phyloP scores from a whole-genome alignment of 345 rosid species.

The Brassica cretica region DNA sequence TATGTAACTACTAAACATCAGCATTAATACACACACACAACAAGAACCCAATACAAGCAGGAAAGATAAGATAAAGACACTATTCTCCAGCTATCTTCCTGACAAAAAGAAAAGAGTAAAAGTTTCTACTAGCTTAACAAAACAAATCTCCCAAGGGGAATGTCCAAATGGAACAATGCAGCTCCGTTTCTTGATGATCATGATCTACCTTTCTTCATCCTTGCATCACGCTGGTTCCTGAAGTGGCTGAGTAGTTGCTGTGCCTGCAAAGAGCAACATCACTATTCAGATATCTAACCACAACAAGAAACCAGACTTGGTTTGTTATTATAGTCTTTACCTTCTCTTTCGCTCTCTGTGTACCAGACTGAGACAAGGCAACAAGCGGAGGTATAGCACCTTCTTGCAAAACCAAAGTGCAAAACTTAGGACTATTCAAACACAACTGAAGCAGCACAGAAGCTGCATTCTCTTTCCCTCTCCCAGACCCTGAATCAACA shows the following conservation, averaged over 20 bases:
- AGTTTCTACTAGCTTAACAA: slow-evolving; percentile 12
- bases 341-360: slow-evolving; percentile 96
- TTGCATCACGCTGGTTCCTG: slow-evolving; percentile 76
- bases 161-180: neutral
- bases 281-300: slow-evolving; percentile 26
- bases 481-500: slow-evolving; percentile 75
- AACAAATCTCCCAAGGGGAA: slow-evolving; percentile 12
- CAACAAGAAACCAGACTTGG: neutral
- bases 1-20: neutral
- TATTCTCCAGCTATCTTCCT: slow-evolving; percentile 21
- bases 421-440: slow-evolving; percentile 72
- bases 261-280: slow-evolving; percentile 55
- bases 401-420: slow-evolving; percentile 88
- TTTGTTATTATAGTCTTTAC: slow-evolving; percentile 45
- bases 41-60: neutral
- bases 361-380: slow-evolving; percentile 87
- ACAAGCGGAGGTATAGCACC: slow-evolving; percentile 97
- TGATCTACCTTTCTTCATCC: slow-evolving; percentile 57
- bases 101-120: neutral
- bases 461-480: slow-evolving; percentile 94
- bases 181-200: slow-evolving; percentile 38
- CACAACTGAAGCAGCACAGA: slow-evolving; percentile 82
- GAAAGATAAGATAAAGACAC: neutral
- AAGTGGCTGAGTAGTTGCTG: slow-evolving; percentile 94
- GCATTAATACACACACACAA: slow-evolving; percentile 26